Evolutionary conservation across 441 rosid genomes (phyloP).

Genomic region (Syzygium syzygioides): DNA sequence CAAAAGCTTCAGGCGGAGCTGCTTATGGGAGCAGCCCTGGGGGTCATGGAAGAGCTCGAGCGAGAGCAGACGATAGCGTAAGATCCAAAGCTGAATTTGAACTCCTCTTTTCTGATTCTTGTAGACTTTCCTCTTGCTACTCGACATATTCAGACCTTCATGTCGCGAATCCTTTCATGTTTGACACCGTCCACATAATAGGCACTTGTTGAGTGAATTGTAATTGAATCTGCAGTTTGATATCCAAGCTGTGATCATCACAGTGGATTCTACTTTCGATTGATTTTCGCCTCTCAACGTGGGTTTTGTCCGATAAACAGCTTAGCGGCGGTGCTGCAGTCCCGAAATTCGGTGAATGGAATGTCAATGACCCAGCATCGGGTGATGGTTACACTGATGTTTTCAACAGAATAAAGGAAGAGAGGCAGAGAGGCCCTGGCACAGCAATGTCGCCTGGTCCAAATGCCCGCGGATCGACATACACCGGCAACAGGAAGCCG

Average conservation of each 20-base stretch:
- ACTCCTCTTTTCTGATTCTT: not conserved
- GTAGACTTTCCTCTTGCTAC: not conserved
- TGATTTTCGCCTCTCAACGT: not conserved
- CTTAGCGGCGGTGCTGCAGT: not conserved
- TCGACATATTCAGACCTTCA: not conserved
- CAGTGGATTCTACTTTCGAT: not conserved
- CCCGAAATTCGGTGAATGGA: not conserved
- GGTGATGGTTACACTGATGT: not conserved
- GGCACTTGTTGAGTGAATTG: not conserved
- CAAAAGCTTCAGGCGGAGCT: slow-evolving; percentile 29
- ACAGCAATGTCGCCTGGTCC: not conserved
- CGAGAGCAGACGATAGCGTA: slow-evolving; percentile 19
- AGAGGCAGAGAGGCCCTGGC: not conserved
- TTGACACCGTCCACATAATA: too few species aligned
- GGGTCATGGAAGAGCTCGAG: slow-evolving; percentile 48
- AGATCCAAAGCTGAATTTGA: not conserved
- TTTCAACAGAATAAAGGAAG: not conserved
- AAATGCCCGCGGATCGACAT: not conserved
- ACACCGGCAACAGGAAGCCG: not conserved
- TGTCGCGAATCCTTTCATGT: not conserved
- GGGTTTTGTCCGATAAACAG: not conserved
- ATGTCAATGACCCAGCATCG: not conserved
- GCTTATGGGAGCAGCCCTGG: slow-evolving; percentile 43
- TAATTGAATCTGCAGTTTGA: not conserved
- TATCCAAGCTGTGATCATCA: not conserved